Conservation (phyloP, 139 green algal genomes). For the Tetradesmus lagerheimii region DNA sequence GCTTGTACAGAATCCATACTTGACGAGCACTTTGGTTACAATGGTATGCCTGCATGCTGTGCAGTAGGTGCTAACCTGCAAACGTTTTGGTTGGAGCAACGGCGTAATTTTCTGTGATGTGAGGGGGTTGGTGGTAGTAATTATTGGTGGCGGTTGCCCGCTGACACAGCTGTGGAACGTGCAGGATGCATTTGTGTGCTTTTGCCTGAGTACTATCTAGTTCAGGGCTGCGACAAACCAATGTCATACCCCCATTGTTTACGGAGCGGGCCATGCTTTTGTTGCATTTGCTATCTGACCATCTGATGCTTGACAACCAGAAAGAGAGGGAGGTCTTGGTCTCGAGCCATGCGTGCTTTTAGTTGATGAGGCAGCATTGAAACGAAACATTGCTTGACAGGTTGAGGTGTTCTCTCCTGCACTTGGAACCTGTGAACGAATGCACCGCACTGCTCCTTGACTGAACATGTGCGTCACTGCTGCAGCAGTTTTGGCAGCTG, state of each 20-base stretch:
- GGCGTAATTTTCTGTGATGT: too few relatives aligned
- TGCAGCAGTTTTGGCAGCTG: neutral
- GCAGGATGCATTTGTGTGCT: neutral
- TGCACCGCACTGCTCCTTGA: neutral
- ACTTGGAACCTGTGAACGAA: neutral
- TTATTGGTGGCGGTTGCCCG: too few relatives aligned
- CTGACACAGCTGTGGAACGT: neutral
- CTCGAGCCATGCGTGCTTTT: neutral
- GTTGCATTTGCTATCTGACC: too few relatives aligned
- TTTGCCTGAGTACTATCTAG: too few relatives aligned
- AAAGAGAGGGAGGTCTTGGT: neutral
- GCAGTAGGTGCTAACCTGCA: neutral
- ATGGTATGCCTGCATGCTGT: neutral
- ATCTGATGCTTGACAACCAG: neutral
- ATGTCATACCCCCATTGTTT: too few relatives aligned
- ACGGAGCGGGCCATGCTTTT: too few relatives aligned
- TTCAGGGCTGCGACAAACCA: too few relatives aligned
- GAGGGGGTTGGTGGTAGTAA: too few relatives aligned
- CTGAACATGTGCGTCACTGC: neutral
- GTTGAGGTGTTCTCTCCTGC: neutral
- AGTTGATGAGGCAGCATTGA: neutral
- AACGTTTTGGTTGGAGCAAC: neutral
- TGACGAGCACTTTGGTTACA: neutral
- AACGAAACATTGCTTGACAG: neutral
- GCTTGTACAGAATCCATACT: neutral